Evolutionary conservation across 352 stramenopile genomes (phyloP).

Genomic region (Phytopythium montanum): DNA sequence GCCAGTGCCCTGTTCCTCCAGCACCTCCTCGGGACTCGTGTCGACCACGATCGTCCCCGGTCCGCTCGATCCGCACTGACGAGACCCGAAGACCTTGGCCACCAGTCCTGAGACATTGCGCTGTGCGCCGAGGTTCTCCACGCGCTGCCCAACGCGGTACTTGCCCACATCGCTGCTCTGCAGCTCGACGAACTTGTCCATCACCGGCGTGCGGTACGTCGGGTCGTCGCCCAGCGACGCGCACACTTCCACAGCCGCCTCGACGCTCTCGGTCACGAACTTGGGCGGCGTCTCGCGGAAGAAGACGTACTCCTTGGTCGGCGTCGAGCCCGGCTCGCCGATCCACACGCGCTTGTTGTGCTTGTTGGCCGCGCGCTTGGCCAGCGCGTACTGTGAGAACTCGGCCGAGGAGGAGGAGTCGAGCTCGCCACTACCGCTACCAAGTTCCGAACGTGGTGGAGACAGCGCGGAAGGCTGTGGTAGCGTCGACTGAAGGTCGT

Average conservation of each 20-base stretch:
- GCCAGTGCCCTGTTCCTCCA: background rate
- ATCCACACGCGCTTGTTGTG: constrained; percentile 55
- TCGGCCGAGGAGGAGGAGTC: background rate
- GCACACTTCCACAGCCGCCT: constrained; percentile 49
- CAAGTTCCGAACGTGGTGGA: background rate
- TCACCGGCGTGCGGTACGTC: constrained; percentile 28
- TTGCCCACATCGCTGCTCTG: constrained; percentile 79
- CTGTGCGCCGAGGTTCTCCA: constrained; percentile 46
- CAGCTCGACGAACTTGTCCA: constrained; percentile 71
- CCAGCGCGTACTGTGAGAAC: constrained; percentile 51
- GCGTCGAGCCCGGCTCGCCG: constrained; percentile 49
- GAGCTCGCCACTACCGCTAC: background rate
- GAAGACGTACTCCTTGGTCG: constrained; percentile 83
- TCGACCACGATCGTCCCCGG: constrained; percentile 72
- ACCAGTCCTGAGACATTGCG: constrained; percentile 56
- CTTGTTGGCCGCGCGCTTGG: constrained; percentile 38
- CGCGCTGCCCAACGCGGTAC: constrained; percentile 55
- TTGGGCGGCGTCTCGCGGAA: constrained; percentile 76
- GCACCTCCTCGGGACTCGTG: constrained; percentile 25
- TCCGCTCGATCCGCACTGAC: constrained; percentile 62
- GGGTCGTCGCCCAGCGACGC: constrained; percentile 51
- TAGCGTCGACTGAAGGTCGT: constrained; percentile 9
- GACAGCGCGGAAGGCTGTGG: background rate
- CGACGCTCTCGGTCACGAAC: constrained; percentile 76
- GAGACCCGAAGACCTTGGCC: constrained; percentile 67